These are phyloP conservation scores for Apiospora hydei DNA, from an alignment of 2,329 filamentous ascomycete species.

Conservation along the genomic window DNA sequence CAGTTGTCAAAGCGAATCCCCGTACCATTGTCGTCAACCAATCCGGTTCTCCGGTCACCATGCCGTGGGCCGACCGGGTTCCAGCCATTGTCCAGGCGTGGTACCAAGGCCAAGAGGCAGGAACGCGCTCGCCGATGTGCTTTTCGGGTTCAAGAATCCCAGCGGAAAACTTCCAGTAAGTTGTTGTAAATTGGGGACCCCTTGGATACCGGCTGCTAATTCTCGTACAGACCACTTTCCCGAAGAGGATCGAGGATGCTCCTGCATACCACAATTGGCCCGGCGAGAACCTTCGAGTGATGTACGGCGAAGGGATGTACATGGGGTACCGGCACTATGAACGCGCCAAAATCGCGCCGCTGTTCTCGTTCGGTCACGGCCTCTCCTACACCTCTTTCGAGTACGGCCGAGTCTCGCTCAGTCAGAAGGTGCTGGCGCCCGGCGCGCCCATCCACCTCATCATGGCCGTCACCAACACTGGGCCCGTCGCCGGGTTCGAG, in stretches of 20 bases:
- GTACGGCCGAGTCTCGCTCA: slow-evolving; percentile 65
- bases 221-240: slow-evolving; percentile 65
- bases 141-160: slow-evolving; percentile 69
- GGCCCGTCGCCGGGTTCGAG: slow-evolving; percentile 63
- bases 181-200: neutral
- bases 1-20: slow-evolving; percentile 68
- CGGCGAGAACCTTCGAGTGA: slow-evolving; percentile 70
- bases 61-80: slow-evolving; percentile 73
- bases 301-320: slow-evolving; percentile 77
- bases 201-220: slow-evolving; percentile 24
- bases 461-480: slow-evolving; percentile 62
- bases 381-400: slow-evolving; percentile 76
- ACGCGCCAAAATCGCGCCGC: slow-evolving; percentile 61
- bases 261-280: slow-evolving; percentile 78
- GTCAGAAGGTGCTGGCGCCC: slow-evolving; percentile 47
- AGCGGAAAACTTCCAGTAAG: slow-evolving; percentile 71
- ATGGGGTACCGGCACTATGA: slow-evolving; percentile 80
- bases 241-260: slow-evolving; percentile 67
- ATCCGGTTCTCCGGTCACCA: slow-evolving; percentile 71
- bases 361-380: slow-evolving; percentile 78
- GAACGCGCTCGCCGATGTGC: slow-evolving; percentile 71
- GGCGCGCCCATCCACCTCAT: slow-evolving; percentile 52
- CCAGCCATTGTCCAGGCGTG: slow-evolving; percentile 74
- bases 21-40: slow-evolving; percentile 74
- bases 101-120: slow-evolving; percentile 75